These are phyloP conservation scores for Rhodotorula kratochvilovae DNA, from an alignment of 768 basidiomycete genomes.

Conservation along the genomic window DNA sequence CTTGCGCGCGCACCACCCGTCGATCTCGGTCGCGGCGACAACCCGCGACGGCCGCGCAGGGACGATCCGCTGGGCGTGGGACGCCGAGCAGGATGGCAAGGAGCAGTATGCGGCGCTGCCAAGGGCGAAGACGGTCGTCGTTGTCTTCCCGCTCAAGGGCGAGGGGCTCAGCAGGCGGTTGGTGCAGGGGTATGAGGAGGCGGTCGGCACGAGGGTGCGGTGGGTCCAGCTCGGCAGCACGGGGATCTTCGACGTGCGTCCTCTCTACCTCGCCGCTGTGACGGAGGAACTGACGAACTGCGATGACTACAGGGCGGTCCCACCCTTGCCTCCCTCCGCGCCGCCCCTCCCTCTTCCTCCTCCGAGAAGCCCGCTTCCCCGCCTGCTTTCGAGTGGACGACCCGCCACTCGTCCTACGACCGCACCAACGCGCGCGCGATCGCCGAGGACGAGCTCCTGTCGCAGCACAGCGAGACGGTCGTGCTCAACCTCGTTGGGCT, in stretches of 20 bases:
- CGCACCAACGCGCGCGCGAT: slow-evolving; percentile 52
- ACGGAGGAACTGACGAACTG: background rate
- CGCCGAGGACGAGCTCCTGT: slow-evolving; percentile 59
- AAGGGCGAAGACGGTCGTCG: slow-evolving; percentile 56
- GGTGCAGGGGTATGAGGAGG: slow-evolving; percentile 53
- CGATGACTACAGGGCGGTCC: slow-evolving; percentile 46
- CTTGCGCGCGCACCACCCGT: slow-evolving; percentile 45
- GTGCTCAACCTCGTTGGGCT: slow-evolving; percentile 63
- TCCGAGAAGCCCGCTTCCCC: background rate
- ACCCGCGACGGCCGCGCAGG: slow-evolving; percentile 54
- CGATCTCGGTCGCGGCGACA: slow-evolving; percentile 48
- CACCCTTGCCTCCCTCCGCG: slow-evolving; percentile 34
- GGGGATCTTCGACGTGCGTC: slow-evolving; percentile 60
- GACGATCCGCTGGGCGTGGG: slow-evolving; percentile 59
- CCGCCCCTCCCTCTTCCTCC: background rate
- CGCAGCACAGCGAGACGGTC: slow-evolving; percentile 52
- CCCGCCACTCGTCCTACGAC: slow-evolving; percentile 55
- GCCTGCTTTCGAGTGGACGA: slow-evolving; percentile 51
- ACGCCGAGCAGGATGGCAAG: slow-evolving; percentile 53
- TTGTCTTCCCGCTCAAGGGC: slow-evolving; percentile 47
- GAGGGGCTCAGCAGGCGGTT: slow-evolving; percentile 54
- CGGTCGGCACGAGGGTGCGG: slow-evolving; percentile 45
- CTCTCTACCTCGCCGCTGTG: background rate
- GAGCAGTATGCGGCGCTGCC: slow-evolving; percentile 55
- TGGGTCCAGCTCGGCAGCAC: slow-evolving; percentile 64